Percentiles rank a stretch among this genome's conserved stretches.
Evolutionary conservation across 768 basidiomycete species (phyloP).

Genomic region (Trametes coccinea): DNA sequence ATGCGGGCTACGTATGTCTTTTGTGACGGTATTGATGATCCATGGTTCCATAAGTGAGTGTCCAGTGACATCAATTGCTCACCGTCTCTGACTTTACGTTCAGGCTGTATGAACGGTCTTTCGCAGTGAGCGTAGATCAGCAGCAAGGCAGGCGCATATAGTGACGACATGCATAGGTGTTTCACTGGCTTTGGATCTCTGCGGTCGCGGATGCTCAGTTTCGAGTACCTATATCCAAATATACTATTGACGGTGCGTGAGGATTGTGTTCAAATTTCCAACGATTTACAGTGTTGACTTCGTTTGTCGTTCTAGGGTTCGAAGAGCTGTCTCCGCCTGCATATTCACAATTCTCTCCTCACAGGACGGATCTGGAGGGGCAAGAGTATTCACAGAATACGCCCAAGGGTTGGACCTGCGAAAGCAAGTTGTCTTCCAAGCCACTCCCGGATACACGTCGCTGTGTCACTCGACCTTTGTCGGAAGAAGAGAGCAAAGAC

Average conservation of each 20-base stretch:
- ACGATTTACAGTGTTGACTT: neutral
- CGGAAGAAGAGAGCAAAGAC: too few species aligned
- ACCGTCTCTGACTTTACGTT: neutral
- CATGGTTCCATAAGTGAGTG: slow-evolving; percentile 13
- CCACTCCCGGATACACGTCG: too few species aligned
- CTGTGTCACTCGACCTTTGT: too few species aligned
- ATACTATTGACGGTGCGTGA: slow-evolving; percentile 6
- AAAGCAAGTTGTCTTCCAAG: too few species aligned
- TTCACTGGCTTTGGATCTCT: slow-evolving; percentile 14
- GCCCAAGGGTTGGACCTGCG: too few species aligned
- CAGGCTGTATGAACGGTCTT: slow-evolving; percentile 7
- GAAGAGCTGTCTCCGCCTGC: neutral
- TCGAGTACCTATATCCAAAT: slow-evolving; percentile 9
- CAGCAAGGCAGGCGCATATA: neutral
- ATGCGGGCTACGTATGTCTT: neutral
- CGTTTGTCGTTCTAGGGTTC: too few species aligned
- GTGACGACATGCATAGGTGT: neutral
- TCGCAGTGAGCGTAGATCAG: neutral
- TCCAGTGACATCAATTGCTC: too few species aligned
- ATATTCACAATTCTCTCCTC: neutral
- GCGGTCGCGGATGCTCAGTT: slow-evolving; percentile 9
- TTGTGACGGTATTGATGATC: slow-evolving; percentile 14
- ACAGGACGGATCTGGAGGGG: too few species aligned
- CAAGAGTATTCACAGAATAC: too few species aligned
- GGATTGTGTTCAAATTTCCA: slow-evolving; percentile 4